These are phyloP conservation scores for Aspergillus sp. DNA, from an alignment of 2,329 filamentous ascomycete genomes.

Conservation along the genomic window DNA sequence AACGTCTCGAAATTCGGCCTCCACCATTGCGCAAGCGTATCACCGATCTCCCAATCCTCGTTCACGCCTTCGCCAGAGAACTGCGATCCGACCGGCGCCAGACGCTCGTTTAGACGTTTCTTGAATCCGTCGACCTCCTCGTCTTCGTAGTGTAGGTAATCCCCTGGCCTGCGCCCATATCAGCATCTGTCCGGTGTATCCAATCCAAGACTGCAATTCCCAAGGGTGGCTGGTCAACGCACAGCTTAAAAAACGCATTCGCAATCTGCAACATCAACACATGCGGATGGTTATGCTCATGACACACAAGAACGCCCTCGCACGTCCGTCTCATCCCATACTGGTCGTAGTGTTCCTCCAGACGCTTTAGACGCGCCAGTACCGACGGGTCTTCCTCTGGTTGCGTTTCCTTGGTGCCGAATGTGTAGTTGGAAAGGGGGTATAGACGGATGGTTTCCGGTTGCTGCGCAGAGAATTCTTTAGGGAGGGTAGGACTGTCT, in stretches of 20 bases:
- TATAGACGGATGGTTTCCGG: slow-evolving; percentile 83
- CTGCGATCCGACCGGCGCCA: slow-evolving; percentile 81
- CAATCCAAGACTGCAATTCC: background rate
- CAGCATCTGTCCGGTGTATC: background rate
- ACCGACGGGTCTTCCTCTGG: slow-evolving; percentile 97
- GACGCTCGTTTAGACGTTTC: slow-evolving; percentile 76
- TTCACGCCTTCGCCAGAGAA: slow-evolving; percentile 78
- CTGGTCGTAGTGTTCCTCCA: slow-evolving; percentile 88
- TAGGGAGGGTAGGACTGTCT: slow-evolving; percentile 62
- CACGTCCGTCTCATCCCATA: slow-evolving; percentile 97
- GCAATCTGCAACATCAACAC: slow-evolving; percentile 99
- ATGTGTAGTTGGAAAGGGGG: slow-evolving; percentile 96
- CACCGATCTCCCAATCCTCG: slow-evolving; percentile 88
- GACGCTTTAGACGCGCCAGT: slow-evolving; percentile 77
- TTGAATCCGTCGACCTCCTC: slow-evolving; percentile 96
- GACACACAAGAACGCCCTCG: slow-evolving; percentile 93
- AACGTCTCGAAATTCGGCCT: slow-evolving; percentile 98
- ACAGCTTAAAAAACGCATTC: slow-evolving; percentile 97
- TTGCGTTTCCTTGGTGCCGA: slow-evolving; percentile 96
- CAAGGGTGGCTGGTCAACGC: slow-evolving; percentile 16
- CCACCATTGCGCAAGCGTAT: slow-evolving; percentile 97
- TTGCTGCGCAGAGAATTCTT: slow-evolving; percentile 81
- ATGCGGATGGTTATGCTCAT: slow-evolving; percentile 98
- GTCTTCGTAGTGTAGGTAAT: slow-evolving; percentile 79
- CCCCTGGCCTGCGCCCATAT: slow-evolving; percentile 56